Conservation (phyloP, 2,329 filamentous ascomycete genomes). For the Aaosphaeria pasadenensis region DNA sequence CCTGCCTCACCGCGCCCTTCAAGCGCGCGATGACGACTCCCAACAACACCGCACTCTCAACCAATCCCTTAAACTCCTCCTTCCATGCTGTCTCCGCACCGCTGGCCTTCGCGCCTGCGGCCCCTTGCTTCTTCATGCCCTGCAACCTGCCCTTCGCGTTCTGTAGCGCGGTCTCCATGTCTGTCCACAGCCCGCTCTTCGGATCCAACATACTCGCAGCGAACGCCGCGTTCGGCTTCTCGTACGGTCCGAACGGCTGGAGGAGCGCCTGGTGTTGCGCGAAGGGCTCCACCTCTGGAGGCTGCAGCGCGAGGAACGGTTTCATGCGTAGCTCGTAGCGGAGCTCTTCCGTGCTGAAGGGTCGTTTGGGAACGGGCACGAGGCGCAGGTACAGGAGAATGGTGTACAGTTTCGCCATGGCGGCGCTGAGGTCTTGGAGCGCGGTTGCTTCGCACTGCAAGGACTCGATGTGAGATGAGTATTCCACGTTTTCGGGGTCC, state of each 20-base stretch:
- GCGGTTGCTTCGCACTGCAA: slow-evolving; percentile 25
- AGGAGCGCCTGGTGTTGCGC: slow-evolving; percentile 53
- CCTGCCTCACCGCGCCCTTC: slow-evolving; percentile 8
- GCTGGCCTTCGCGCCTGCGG: slow-evolving; percentile 27
- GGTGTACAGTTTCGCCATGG: slow-evolving; percentile 58
- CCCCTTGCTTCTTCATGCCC: slow-evolving; percentile 35
- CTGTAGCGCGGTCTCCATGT: slow-evolving; percentile 26
- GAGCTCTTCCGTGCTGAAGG: slow-evolving; percentile 65
- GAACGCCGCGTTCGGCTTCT: slow-evolving; percentile 7
- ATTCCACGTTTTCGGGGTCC: slow-evolving; percentile 9
- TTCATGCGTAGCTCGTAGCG: slow-evolving; percentile 86
- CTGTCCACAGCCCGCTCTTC: slow-evolving; percentile 15
- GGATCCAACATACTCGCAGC: slow-evolving; percentile 6
- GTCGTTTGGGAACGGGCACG: slow-evolving; percentile 52
- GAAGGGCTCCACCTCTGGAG: slow-evolving; percentile 65
- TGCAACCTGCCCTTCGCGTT: slow-evolving; percentile 34
- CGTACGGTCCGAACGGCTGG: slow-evolving; percentile 29
- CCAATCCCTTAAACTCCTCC: slow-evolving; percentile 27
- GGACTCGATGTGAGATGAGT: slow-evolving; percentile 15
- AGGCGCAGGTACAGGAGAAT: slow-evolving; percentile 58
- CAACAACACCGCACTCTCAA: slow-evolving; percentile 32
- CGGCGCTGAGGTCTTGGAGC: slow-evolving; percentile 24
- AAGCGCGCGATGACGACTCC: slow-evolving; percentile 27
- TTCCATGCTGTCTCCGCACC: slow-evolving; percentile 39
- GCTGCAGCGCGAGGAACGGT: slow-evolving; percentile 67